A percentile compares a stretch with the other conserved stretches of the same genome.
Evolutionary conservation across 106 monocot genomes (phyloP).

Genomic region (Dioscorea zingiberensis): DNA sequence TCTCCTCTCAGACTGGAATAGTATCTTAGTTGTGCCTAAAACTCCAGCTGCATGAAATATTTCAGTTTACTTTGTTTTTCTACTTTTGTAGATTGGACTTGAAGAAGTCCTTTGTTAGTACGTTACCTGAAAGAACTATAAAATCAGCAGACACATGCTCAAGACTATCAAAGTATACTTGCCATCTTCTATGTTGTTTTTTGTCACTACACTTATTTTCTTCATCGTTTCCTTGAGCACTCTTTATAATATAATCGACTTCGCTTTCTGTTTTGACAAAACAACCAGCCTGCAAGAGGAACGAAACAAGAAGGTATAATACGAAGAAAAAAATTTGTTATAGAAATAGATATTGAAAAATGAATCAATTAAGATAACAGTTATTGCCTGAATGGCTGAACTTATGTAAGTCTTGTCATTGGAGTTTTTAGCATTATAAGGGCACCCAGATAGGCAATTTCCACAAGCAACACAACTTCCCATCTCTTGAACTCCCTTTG

Average conservation of each 20-base stretch:
- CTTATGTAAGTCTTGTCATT: constrained; percentile 33
- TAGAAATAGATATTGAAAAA: background rate
- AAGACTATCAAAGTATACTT: constrained; percentile 25
- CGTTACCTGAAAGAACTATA: constrained; percentile 26
- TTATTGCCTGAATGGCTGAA: constrained; percentile 19
- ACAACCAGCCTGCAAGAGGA: constrained; percentile 21
- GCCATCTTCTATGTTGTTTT: constrained; percentile 19
- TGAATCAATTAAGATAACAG: background rate
- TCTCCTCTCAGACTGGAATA: constrained; percentile 1
- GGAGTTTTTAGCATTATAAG: constrained; percentile 39
- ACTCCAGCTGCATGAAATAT: constrained; percentile 24
- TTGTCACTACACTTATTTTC: background rate
- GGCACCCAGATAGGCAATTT: constrained; percentile 37
- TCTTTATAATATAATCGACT: background rate
- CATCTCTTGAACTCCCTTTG: background rate
- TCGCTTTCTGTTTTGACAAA: constrained; percentile 18
- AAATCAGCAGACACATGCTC: constrained; percentile 25
- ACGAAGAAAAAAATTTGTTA: background rate
- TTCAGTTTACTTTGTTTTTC: background rate
- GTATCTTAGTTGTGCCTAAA: constrained; percentile 28
- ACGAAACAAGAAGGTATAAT: no score
- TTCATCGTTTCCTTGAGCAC: background rate
- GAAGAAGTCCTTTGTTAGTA: background rate
- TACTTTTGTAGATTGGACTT: background rate
- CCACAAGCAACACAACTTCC: constrained; percentile 30